Base-by-base conservation (phyloP, 106 monocot species). In the Acorus calamus region DNA sequence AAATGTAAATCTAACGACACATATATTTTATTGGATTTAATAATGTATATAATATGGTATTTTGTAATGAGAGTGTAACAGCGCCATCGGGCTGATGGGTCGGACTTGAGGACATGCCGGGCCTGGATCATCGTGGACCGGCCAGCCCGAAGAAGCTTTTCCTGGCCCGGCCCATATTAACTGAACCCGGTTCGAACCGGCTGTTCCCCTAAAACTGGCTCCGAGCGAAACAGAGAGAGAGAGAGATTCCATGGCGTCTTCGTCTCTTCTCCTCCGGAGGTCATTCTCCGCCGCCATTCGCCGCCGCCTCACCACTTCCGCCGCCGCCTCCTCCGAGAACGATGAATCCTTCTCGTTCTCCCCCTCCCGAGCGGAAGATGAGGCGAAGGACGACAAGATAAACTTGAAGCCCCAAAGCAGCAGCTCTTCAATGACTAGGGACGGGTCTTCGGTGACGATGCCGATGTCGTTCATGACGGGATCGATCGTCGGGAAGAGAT, bases 401-500 rank as follows among this genome's bases (percentile, higher is more conserved):
- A 79, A 73, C 66, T 60, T 93, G 41, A 85, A 81, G 84, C 10
- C 71, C 71, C 11, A 43, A 67, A 52, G 57, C 65, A 41, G 47
- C 59, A 44, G 59, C 64, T 46, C 47, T 71, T 49, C 49, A 42
- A 57, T 7, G 5, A 81, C 91, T 45, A 48, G 92, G 46, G 92
- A 88, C 52, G 47, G 59, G 67, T 74, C 72, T 3, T 99, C 98
- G 45, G 92, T 77, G 60, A 76, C 81, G 65, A 88, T 92, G 84
- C 98, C 98, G 49, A 77, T 79, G 83, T 83, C 98, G 50, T 92
- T 72, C 77, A 72, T 77, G 85, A 99, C 92, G 59, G 98, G 98
- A 5, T 92, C 98, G 57, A 69, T 99, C 59, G 85, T 81, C 3
- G 98, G 98, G 46, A 99, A 99, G 83, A 76, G 86, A 7, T 99